Base-by-base conservation (phyloP, 139 green algal species). In the Astrephomene gubernaculifera region DNA sequence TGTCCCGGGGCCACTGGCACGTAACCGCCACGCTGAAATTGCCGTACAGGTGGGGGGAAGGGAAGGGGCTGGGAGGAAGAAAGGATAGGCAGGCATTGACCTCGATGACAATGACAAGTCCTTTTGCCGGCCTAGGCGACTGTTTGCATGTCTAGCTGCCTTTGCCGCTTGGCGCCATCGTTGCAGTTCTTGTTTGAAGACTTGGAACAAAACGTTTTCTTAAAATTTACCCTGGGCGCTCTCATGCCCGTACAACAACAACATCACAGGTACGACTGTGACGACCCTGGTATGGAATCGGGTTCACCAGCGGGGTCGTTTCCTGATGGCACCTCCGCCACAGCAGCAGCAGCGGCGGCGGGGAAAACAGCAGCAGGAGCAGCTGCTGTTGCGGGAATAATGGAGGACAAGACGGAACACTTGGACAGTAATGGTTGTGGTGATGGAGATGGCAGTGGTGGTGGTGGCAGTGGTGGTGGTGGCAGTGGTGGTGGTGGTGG, bases 1-100 rank as follows among this genome's bases (percentile, higher is more conserved):
- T 70, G 29, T 70, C 63, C 12, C 63, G 63, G n/a, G 63, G 63
- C 63, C 63, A 70, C 63, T 70, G 63, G 63, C n/a, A 29, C 5
- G 29, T 70, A n/a, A 43, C 63, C 8, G 29, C n/a, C 29, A 70
- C 63, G 29, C 63, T 70, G 29, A n/a, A 70, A 6, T 43, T 70
- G 63, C 63, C 63, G 63, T 70, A 70, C 63, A 39, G 29, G 63
- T 70, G 41, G 12, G 63, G 63, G 12, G 14, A 19, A 21, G 63
- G 49, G 49, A 17, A 17, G 49, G 49, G 17, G 17, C 49, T 17
- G 17, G 49, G 14, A 12, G 49, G 49, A 17, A 17, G 12, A 57
- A 12, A 17, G 49, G 49, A 57, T 17, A 17, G 17, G 14, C 49
- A 17, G 49, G 49, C n/a, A n/a, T n/a, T n/a, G n/a, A n/a, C n/a